phyloP scores from a whole-genome alignment of 2,329 filamentous ascomycete genomes.

The Scedosporium dehoogii region DNA sequence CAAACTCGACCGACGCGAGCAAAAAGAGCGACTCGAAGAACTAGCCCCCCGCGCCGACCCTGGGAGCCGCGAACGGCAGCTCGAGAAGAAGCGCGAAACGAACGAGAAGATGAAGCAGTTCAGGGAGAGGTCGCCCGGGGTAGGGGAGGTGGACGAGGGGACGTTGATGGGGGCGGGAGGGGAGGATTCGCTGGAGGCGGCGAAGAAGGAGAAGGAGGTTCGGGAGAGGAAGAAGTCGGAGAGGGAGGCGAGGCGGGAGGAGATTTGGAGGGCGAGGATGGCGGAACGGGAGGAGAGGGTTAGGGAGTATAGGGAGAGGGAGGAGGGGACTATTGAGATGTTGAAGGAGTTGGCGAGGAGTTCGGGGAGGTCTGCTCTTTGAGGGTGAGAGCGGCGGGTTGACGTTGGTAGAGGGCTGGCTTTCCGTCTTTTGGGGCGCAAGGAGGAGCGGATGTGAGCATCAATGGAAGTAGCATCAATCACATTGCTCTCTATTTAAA shows the following conservation, averaged over 20 bases:
- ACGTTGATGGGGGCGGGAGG: slow-evolving; percentile 59
- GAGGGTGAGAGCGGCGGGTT: background rate
- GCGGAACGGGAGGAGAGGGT: slow-evolving; percentile 75
- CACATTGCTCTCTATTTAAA: too few relatives aligned
- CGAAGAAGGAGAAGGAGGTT: slow-evolving; percentile 55
- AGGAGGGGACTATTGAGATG: slow-evolving; percentile 77
- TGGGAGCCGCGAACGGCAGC: slow-evolving; percentile 68
- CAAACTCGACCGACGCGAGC: slow-evolving; percentile 51
- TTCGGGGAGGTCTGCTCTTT: slow-evolving; percentile 53
- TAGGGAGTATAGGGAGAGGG: slow-evolving; percentile 60
- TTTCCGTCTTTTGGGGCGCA: background rate
- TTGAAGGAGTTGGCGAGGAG: slow-evolving; percentile 65
- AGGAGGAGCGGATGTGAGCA: too few relatives aligned
- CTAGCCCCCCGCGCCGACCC: slow-evolving; percentile 73
- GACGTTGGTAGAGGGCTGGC: background rate
- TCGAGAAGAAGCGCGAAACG: slow-evolving; percentile 73
- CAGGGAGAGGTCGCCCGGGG: slow-evolving; percentile 53
- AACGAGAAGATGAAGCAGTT: slow-evolving; percentile 68
- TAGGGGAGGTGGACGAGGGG: slow-evolving; percentile 53
- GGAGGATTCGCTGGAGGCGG: slow-evolving; percentile 53
- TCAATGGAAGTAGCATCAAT: too few relatives aligned
- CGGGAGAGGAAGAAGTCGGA: slow-evolving; percentile 71
- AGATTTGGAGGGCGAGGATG: slow-evolving; percentile 61
- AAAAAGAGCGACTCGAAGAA: slow-evolving; percentile 70
- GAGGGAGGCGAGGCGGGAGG: slow-evolving; percentile 72